Evolutionary conservation across 768 basidiomycete species (phyloP).

Genomic region (Collybia sordida): DNA sequence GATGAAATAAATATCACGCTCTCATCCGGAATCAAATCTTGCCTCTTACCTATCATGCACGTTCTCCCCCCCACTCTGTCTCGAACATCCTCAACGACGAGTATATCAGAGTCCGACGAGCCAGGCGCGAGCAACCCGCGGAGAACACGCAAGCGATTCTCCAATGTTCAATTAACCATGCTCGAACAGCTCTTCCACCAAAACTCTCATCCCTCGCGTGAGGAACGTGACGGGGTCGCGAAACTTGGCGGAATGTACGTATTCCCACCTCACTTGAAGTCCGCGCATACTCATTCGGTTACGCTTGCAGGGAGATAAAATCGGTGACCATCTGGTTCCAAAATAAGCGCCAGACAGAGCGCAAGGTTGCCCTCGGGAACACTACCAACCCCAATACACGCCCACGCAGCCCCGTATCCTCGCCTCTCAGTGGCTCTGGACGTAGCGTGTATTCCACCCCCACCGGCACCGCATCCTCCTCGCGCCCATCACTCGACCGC

Average conservation of each 20-base stretch:
- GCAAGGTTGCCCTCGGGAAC: conserved; percentile 49
- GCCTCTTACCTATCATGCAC: conserved; percentile 6
- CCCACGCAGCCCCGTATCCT: conserved; percentile 18
- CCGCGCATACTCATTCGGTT: conserved; percentile 10
- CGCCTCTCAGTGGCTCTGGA: conserved; percentile 20
- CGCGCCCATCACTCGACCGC: conserved; percentile 55
- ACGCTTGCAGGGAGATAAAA: conserved; percentile 53
- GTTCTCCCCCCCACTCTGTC: conserved; percentile 20
- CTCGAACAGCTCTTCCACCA: conserved; percentile 74
- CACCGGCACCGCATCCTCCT: conserved; percentile 20
- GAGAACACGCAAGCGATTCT: conserved; percentile 72
- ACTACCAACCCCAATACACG: conserved; percentile 26
- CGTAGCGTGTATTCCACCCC: conserved; percentile 18
- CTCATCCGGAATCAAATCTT: conserved; percentile 10
- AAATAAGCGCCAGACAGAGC: conserved; percentile 74
- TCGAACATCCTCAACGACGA: conserved; percentile 56
- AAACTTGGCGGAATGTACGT: conserved; percentile 64
- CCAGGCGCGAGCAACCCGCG: conserved; percentile 38
- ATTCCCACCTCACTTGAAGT: conserved; percentile 1
- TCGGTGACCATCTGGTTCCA: conserved; percentile 85
- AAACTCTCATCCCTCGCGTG: conserved; percentile 73
- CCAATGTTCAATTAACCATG: conserved; percentile 64
- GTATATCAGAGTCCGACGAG: conserved; percentile 52
- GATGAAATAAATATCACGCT: conserved; percentile 17
- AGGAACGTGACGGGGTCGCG: conserved; percentile 66